Conservation (phyloP, 192 early-diverging fungal species). For the Spizellomyces sp. region DNA sequence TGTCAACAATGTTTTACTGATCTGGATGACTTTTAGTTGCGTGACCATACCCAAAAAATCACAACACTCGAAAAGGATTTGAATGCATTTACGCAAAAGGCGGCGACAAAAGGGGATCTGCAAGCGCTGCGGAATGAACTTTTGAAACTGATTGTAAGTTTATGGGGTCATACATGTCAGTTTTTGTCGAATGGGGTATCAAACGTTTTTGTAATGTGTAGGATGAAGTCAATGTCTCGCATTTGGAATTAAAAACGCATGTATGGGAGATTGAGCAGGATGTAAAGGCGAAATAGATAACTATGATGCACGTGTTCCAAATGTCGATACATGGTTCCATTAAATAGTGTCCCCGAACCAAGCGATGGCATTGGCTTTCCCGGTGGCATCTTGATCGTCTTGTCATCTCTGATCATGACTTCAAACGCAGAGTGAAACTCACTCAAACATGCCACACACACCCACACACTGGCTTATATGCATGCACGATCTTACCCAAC, state of each 20-base stretch:
- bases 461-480: too few relatives aligned
- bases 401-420: too few relatives aligned
- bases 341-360: too few relatives aligned
- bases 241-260: constrained; percentile 81
- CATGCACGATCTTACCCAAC: too few relatives aligned
- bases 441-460: too few relatives aligned
- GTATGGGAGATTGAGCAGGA: constrained; percentile 72
- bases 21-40: constrained; percentile 45
- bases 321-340: too few relatives aligned
- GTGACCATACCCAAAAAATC: constrained; percentile 77
- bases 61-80: constrained; percentile 72
- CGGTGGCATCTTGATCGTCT: too few relatives aligned
- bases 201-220: constrained; percentile 16
- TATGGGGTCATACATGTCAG: neutral
- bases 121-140: constrained; percentile 36
- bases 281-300: constrained; percentile 9
- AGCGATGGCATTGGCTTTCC: too few relatives aligned
- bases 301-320: too few relatives aligned
- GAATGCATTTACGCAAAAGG: constrained; percentile 49
- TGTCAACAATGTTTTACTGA: too few relatives aligned
- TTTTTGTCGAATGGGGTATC: neutral
- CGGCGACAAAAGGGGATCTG: constrained; percentile 61
- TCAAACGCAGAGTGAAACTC: too few relatives aligned
- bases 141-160: constrained; percentile 43
- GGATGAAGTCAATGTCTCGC: constrained; percentile 78